Evolutionary conservation across 768 basidiomycete genomes (phyloP), one percentile per base, ranked within the genome.

Genomic region (Trametes meyenii): DNA sequence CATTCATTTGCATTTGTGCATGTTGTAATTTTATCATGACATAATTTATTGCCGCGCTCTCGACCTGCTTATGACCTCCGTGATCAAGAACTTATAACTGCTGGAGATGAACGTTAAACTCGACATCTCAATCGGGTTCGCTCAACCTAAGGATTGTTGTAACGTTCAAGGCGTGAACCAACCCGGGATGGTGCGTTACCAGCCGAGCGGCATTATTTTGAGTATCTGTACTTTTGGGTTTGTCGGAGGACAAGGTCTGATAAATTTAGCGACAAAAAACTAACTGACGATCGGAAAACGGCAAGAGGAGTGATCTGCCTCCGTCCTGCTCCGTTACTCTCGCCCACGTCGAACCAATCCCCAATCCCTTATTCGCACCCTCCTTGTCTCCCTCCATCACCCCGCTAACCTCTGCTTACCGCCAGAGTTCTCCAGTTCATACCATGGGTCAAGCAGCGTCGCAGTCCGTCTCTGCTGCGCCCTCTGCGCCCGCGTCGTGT

Each of bases 371-470:
- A 50, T 50, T 58, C 45, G 29, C 3, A 8, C 8, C 29, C 29
- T 8, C 29, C 29, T 8, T 33, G 29, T 8, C 29, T 33, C 29
- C 29, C 8, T 8, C 29, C 29, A 33, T 33, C 29, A 33, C 29
- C 29, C 19, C 17, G 40, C 39, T 43, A 26, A n/a, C 26, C 49
- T 36, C 49, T 38, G 14, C 23, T 50, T 50, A 50, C 17, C 38
- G 44, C 43, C 50, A 35, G 17, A 24, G n/a, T 5, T 51, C 29
- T 44, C 48, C n/a, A 13, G 14, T 29, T 44, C 49, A 14, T 43
- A 24, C 48, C 23, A 72, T 72, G 71, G 71, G 71, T 46, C 71
- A 72, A 58, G 55, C 70, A 51, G 51, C 71, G n/a, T 72, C 71
- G 12, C 70, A 69, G 52, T 63, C 68, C n/a, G 55, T 61, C 21